These are phyloP conservation scores for Glomus cerebriforme DNA, from an alignment of 192 early-diverging fungal genomes.

Conservation along the genomic window DNA sequence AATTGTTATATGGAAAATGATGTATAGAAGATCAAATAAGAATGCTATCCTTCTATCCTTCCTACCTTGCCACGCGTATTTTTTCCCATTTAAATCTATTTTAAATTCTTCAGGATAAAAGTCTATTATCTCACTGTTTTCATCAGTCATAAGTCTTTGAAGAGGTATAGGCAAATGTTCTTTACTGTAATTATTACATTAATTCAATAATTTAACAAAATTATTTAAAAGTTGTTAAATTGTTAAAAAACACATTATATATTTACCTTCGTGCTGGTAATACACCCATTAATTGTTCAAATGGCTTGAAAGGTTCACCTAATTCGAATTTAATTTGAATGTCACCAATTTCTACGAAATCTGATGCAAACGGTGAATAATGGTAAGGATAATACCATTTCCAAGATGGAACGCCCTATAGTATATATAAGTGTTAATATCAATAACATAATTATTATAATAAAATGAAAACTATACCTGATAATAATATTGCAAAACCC, in stretches of 20 bases:
- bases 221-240: not conserved
- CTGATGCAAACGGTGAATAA: slow-evolving; percentile 88
- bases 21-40: not conserved
- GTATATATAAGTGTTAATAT: not conserved
- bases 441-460: not conserved
- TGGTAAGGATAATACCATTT: slow-evolving; percentile 98
- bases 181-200: slow-evolving; percentile 47
- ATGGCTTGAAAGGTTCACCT: slow-evolving; percentile 83
- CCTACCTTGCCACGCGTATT: slow-evolving; percentile 88
- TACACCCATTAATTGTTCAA: slow-evolving; percentile 98
- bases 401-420: slow-evolving; percentile 87
- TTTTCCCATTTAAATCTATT: slow-evolving; percentile 94
- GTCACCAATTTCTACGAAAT: slow-evolving; percentile 75
- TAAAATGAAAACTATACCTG: slow-evolving; percentile 44
- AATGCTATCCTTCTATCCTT: too few relatives aligned
- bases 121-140: slow-evolving; percentile 85
- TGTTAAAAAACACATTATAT: not conserved
- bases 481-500: slow-evolving; percentile 97
- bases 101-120: slow-evolving; percentile 94
- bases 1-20: not conserved
- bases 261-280: slow-evolving; percentile 73
- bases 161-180: slow-evolving; percentile 69
- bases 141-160: slow-evolving; percentile 78
- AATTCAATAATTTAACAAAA: too few relatives aligned
- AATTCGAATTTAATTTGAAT: slow-evolving; percentile 80